Conservation (phyloP, 148 eudicot genomes). For the Talinum fruticosum region DNA sequence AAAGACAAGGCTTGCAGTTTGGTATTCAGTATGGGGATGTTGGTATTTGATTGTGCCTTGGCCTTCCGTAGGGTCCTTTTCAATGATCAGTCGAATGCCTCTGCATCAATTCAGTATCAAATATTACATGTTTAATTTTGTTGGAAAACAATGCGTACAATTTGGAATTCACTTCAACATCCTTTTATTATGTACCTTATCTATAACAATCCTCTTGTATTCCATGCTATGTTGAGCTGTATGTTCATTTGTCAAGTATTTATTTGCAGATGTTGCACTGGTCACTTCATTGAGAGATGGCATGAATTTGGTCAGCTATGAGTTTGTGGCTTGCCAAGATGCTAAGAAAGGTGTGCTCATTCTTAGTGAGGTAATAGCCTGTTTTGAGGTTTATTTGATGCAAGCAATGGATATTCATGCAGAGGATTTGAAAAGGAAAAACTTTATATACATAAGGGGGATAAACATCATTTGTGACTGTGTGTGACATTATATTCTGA, state of each 20-base stretch:
- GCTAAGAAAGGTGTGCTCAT: constrained; percentile 84
- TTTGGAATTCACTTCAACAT: neutral
- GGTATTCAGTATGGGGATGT: neutral
- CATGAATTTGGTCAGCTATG: constrained; percentile 97
- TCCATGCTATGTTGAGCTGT: neutral
- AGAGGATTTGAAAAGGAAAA: neutral
- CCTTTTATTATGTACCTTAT: neutral
- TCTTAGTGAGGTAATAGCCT: constrained; percentile 73
- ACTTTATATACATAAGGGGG: too few species aligned
- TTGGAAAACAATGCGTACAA: neutral
- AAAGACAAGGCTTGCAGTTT: neutral
- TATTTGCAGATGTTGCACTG: constrained; percentile 70
- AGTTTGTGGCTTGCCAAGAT: constrained; percentile 96
- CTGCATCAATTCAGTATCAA: neutral
- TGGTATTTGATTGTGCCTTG: neutral
- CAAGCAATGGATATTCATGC: neutral
- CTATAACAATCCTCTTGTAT: neutral
- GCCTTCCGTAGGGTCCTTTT: neutral
- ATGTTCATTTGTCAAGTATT: constrained; percentile 8
- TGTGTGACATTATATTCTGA: neutral
- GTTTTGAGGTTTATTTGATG: neutral
- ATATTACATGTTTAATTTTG: neutral
- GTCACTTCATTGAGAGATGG: constrained; percentile 97
- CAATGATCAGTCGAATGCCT: neutral
- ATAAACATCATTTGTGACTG: too few species aligned